These are phyloP conservation scores for Kwoniella shivajii DNA, from an alignment of 1,284 basidiomycete genomes.

Conservation along the genomic window DNA sequence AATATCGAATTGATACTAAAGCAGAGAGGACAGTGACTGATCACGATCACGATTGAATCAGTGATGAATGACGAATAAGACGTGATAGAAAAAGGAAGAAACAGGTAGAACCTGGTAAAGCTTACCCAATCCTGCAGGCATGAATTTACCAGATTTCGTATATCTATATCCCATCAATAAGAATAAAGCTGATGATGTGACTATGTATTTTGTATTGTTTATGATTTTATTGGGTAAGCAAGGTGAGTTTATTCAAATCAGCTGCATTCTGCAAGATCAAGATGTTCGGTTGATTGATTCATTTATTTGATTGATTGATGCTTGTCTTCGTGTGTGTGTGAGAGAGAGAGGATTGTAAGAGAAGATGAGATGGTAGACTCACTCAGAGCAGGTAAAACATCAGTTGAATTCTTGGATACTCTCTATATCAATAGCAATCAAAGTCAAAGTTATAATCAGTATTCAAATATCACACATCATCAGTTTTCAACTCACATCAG, in stretches of 20 bases:
- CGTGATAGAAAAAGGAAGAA: background rate
- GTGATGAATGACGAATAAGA: background rate
- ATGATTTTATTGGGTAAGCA: background rate
- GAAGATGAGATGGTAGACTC: slow-evolving; percentile 2
- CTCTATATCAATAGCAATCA: slow-evolving; percentile 17
- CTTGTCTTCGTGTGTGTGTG: background rate
- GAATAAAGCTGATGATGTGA: slow-evolving; percentile 25
- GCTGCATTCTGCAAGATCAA: too few species aligned
- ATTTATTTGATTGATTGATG: background rate
- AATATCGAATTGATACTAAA: slow-evolving; percentile 14
- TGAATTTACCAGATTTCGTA: slow-evolving; percentile 42
- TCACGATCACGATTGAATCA: background rate
- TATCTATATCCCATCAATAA: slow-evolving; percentile 40
- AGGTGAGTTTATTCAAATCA: background rate
- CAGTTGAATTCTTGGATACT: slow-evolving; percentile 31
- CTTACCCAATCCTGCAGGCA: slow-evolving; percentile 49
- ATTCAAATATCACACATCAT: background rate
- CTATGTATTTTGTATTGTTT: slow-evolving; percentile 10
- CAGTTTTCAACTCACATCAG: slow-evolving; percentile 31
- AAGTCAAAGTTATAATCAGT: background rate
- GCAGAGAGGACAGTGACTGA: slow-evolving; percentile 10
- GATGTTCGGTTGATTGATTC: too few species aligned
- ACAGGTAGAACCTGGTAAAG: background rate
- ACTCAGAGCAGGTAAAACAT: slow-evolving; percentile 36
- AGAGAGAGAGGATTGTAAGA: background rate